Evolutionary conservation across 148 eudicot species (phyloP).

Genomic region (Vaccinium vitisidaea): DNA sequence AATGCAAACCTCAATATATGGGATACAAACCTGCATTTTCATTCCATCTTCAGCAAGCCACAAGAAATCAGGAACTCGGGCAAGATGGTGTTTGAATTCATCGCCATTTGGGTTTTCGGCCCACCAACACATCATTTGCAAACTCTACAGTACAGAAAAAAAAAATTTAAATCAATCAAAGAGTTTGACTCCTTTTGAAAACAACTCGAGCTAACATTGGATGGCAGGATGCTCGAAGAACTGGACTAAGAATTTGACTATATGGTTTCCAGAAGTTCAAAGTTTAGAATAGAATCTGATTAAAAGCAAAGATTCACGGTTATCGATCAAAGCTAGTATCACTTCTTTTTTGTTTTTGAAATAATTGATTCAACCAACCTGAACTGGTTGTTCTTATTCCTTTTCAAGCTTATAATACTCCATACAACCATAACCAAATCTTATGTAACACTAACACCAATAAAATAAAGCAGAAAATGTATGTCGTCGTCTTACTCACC

Average conservation of each 20-base stretch:
- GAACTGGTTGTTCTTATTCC: background rate
- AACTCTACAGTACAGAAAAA: background rate
- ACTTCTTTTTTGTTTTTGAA: background rate
- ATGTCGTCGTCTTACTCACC: background rate
- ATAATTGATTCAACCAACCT: background rate
- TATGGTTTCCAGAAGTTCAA: background rate
- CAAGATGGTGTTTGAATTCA: background rate
- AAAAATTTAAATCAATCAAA: background rate
- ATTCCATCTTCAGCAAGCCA: constrained; percentile 32
- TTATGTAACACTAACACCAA: background rate
- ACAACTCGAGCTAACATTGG: background rate
- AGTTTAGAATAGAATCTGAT: background rate
- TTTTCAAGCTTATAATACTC: background rate
- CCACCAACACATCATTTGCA: constrained; percentile 12
- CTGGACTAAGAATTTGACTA: background rate
- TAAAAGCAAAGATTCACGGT: background rate
- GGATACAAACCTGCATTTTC: constrained; percentile 24
- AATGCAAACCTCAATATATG: background rate
- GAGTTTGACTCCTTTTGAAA: background rate
- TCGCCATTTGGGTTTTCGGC: constrained; percentile 8
- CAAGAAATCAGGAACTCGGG: constrained; percentile 19
- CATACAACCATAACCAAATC: background rate
- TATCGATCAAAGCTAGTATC: background rate
- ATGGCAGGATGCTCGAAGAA: background rate
- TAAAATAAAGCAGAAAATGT: background rate